phyloP scores from a whole-genome alignment of 768 basidiomycete species.

The Trametes maxima region DNA sequence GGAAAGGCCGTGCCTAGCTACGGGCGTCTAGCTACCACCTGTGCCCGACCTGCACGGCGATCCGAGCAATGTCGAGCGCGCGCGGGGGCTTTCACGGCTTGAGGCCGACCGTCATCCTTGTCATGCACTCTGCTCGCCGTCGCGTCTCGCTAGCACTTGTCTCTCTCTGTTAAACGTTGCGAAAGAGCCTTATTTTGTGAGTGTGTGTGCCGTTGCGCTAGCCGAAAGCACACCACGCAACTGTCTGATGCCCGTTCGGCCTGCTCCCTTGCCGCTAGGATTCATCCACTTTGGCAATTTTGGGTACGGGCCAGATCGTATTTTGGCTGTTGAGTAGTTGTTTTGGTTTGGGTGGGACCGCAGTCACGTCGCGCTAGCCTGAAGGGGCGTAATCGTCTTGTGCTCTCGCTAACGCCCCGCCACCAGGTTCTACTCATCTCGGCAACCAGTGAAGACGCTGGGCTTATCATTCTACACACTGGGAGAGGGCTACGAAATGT shows the following conservation, averaged over 20 bases:
- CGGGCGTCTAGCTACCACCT: conserved; percentile 5
- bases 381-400: background rate
- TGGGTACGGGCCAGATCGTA: too few species aligned
- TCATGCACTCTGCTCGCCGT: conserved; percentile 11
- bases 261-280: too few species aligned
- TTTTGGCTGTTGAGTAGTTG: too few species aligned
- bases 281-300: too few species aligned
- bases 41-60: background rate
- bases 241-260: too few species aligned
- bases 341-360: too few species aligned
- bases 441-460: background rate
- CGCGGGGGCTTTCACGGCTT: conserved; percentile 2
- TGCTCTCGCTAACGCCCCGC: background rate
- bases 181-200: background rate
- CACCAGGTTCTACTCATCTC: conserved; percentile 2
- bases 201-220: background rate
- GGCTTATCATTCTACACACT: background rate
- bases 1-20: too few species aligned
- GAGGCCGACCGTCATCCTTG: background rate
- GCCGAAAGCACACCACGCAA: background rate
- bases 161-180: background rate
- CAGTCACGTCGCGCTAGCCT: background rate
- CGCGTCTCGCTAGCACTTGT: background rate
- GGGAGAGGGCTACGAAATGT: background rate
- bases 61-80: background rate